A percentile compares a stretch with the other conserved stretches of the same genome.
Evolutionary conservation across 2,329 filamentous ascomycete genomes (phyloP).

Genomic region (Exophiala dermatitidis): DNA sequence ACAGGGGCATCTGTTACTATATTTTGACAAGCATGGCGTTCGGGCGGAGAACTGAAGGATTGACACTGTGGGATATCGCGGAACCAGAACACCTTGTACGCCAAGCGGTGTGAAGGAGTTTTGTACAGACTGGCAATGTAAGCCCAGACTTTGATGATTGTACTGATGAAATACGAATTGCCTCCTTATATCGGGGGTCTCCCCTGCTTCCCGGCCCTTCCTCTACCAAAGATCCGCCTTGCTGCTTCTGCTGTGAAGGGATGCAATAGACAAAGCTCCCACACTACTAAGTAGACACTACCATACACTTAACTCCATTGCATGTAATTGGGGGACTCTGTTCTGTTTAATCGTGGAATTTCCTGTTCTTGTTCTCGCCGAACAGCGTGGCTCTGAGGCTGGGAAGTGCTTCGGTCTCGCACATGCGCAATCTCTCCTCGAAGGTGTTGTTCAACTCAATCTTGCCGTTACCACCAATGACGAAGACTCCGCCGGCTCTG

Average conservation of each 20-base stretch:
- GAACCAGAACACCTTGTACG: not conserved
- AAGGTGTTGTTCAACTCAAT: conserved; percentile 99
- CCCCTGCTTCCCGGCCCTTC: not conserved
- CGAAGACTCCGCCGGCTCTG: conserved; percentile 74
- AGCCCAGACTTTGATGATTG: not conserved
- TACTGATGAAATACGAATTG: not conserved
- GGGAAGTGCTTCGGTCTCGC: conserved; percentile 78
- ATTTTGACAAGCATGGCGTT: conserved; percentile 5
- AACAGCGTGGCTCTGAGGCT: conserved; percentile 80
- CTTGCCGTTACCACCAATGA: conserved; percentile 79
- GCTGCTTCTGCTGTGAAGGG: not conserved
- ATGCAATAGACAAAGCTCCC: not conserved
- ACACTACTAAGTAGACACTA: not conserved
- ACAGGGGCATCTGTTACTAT: not conserved
- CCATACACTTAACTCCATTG: not conserved
- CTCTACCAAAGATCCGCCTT: not conserved
- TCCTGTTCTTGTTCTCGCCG: conserved; percentile 89
- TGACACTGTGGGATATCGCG: not conserved
- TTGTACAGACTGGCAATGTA: not conserved
- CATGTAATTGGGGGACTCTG: not conserved
- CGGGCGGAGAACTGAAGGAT: not conserved
- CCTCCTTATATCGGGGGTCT: not conserved
- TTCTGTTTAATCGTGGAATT: conserved; percentile 73
- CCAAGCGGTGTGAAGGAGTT: not conserved
- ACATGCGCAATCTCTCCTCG: conserved; percentile 77